A percentile compares a stretch with the other conserved stretches of the same genome.
phyloP scores from a whole-genome alignment of 2,329 filamentous ascomycete species.

The Monilinia laxa region DNA sequence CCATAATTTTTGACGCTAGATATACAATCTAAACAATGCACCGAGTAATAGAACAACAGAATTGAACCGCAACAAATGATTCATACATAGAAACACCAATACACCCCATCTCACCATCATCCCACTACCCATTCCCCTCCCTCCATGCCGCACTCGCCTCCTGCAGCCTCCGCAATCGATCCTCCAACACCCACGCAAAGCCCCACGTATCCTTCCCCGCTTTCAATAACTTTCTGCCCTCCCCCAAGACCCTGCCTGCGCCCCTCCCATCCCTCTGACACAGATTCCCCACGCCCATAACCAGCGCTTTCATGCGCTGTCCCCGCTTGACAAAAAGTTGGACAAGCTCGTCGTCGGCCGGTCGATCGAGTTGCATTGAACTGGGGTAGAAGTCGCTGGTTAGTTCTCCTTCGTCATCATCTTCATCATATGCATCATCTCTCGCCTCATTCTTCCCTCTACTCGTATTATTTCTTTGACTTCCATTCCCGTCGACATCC shows the following conservation, averaged over 20 bases:
- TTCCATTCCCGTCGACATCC: not conserved
- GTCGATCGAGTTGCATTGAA: slow-evolving; percentile 55
- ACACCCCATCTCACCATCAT: no score
- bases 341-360: slow-evolving; percentile 57
- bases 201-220: not conserved
- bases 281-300: slow-evolving; percentile 54
- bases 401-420: slow-evolving; percentile 22
- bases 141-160: no score
- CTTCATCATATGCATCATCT: not conserved
- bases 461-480: no score
- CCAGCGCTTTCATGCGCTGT: slow-evolving; percentile 49
- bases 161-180: not conserved
- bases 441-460: not conserved
- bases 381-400: slow-evolving; percentile 39
- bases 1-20: no score
- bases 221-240: slow-evolving; percentile 38
- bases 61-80: no score
- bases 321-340: slow-evolving; percentile 55
- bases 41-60: no score
- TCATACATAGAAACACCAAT: no score
- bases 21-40: no score
- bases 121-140: not conserved
- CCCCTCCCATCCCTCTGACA: slow-evolving; percentile 40
- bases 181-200: not conserved
- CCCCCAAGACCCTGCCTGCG: slow-evolving; percentile 42